Percentiles rank a stretch among this genome's conserved stretches.
These are phyloP conservation scores for Talaromyces verruculosus DNA, from an alignment of 2,329 filamentous ascomycete genomes.

Conservation along the genomic window DNA sequence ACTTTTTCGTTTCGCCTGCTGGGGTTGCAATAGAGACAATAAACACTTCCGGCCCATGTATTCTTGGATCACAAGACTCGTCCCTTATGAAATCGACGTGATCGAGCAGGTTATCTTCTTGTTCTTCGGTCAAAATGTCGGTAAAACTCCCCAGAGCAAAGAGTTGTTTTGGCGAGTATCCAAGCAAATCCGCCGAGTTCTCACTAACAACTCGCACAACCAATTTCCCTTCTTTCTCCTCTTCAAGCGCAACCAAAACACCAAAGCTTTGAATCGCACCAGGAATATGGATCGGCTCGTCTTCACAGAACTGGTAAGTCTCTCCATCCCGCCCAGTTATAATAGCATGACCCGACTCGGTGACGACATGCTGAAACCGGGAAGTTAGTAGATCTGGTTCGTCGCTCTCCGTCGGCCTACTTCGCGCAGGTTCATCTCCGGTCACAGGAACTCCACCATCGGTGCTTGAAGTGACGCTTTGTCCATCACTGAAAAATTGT, in stretches of 20 bases:
- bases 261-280: slow-evolving; percentile 83
- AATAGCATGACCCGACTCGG: slow-evolving; percentile 75
- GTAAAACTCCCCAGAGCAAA: slow-evolving; percentile 74
- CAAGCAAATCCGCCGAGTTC: slow-evolving; percentile 72
- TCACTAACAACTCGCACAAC: slow-evolving; percentile 75
- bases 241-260: slow-evolving; percentile 69
- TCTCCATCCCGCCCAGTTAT: slow-evolving; percentile 75
- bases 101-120: slow-evolving; percentile 78
- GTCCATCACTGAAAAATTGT: slow-evolving; percentile 19
- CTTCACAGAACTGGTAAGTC: slow-evolving; percentile 76
- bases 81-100: slow-evolving; percentile 86
- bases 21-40: slow-evolving; percentile 69
- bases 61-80: slow-evolving; percentile 70
- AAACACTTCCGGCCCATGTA: slow-evolving; percentile 83
- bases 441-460: slow-evolving; percentile 23
- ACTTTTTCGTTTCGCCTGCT: slow-evolving; percentile 58
- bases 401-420: slow-evolving; percentile 42
- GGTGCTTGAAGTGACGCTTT: slow-evolving; percentile 20
- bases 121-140: slow-evolving; percentile 81
- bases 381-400: slow-evolving; percentile 60
- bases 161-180: slow-evolving; percentile 72
- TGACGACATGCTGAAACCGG: slow-evolving; percentile 75
- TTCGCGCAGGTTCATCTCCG: slow-evolving; percentile 25
- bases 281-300: slow-evolving; percentile 86
- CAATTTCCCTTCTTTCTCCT: slow-evolving; percentile 67